A percentile compares a stretch with the other conserved stretches of the same genome.
phyloP scores from a whole-genome alignment of 495 filamentous ascomycete species.

The Aeminium ludgeri region DNA sequence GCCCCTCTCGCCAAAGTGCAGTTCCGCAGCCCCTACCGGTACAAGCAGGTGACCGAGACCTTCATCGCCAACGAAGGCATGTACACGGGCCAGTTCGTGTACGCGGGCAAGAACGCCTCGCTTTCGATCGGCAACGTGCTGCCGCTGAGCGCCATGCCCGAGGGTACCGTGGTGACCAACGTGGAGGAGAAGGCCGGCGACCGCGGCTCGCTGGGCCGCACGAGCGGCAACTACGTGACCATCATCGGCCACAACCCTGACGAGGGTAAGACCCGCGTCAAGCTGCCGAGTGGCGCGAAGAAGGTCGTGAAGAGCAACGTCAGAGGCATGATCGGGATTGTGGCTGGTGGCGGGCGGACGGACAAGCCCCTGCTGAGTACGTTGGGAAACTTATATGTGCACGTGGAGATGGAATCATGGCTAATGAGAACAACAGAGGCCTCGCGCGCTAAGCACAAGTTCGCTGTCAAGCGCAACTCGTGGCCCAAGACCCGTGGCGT shows the following conservation, averaged over 20 bases:
- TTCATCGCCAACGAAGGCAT: constrained; percentile 99
- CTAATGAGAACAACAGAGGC: constrained; percentile 47
- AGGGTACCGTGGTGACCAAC: constrained; percentile 97
- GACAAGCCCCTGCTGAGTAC: constrained; percentile 94
- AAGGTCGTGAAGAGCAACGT: constrained; percentile 86
- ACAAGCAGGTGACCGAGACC: constrained; percentile 36
- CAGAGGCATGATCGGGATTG: constrained; percentile 98
- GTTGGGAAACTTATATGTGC: constrained; percentile 19
- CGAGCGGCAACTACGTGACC: constrained; percentile 97
- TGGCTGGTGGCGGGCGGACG: constrained; percentile 95
- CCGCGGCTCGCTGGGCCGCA: constrained; percentile 85
- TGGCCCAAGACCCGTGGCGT: constrained; percentile 99
- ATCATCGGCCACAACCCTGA: constrained; percentile 98
- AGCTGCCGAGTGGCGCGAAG: constrained; percentile 97
- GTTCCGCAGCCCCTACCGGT: constrained; percentile 87
- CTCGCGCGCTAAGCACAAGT: constrained; percentile 97
- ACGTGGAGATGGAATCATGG: constrained; percentile 6
- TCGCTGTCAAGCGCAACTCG: constrained; percentile 97
- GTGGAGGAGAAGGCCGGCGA: constrained; percentile 98
- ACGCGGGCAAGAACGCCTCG: constrained; percentile 94
- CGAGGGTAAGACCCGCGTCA: constrained; percentile 97
- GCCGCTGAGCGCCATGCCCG: constrained; percentile 78
- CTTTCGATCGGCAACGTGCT: constrained; percentile 95
- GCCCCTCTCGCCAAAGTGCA: constrained; percentile 90
- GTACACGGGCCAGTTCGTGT: constrained; percentile 99